Evolutionary conservation across 176 grass and related monocot genomes (phyloP), one percentile per base, ranked within the genome.

Genomic region (Coix lacrymajobi): DNA sequence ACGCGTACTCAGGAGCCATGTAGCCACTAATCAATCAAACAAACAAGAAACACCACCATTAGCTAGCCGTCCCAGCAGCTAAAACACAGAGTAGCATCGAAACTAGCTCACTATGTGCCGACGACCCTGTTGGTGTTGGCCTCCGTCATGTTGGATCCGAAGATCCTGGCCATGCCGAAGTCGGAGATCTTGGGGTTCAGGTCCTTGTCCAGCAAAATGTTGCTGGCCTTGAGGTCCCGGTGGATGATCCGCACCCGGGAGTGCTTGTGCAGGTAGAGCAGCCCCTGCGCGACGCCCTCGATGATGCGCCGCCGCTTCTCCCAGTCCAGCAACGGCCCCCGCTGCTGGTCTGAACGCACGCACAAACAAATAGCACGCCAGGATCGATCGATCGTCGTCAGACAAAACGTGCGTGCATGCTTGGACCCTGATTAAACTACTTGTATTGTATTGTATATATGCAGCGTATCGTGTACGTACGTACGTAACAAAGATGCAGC

Each of bases 1-100:
- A 89, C 0, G 86, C 80, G 2, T 92, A 92, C 73, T 86, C 90
- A 0, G 90, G 90, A 14, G 90, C 76, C 86, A 92, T 92, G n/a
- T 92, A 92, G 0, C 86, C 90, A 40, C 90, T 91, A n/a, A n/a
- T n/a, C n/a, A n/a, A n/a, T n/a, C n/a, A n/a, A n/a, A n/a, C n/a
- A n/a, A n/a, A n/a, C n/a, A n/a, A n/a, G n/a, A n/a, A n/a, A n/a
- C n/a, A n/a, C n/a, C n/a, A n/a, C n/a, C n/a, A n/a, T n/a, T n/a
- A n/a, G n/a, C n/a, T n/a, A n/a, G n/a, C n/a, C n/a, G n/a, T n/a
- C n/a, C n/a, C n/a, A n/a, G n/a, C n/a, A n/a, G n/a, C n/a, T n/a
- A n/a, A n/a, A n/a, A n/a, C n/a, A n/a, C n/a, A n/a, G n/a, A n/a
- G n/a, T n/a, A n/a, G n/a, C n/a, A n/a, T n/a, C n/a, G n/a, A n/a